A percentile compares a stretch with the other conserved stretches of the same genome.
Conservation (phyloP, 768 basidiomycete genomes). For the Clitopilus passeckerianus region DNA sequence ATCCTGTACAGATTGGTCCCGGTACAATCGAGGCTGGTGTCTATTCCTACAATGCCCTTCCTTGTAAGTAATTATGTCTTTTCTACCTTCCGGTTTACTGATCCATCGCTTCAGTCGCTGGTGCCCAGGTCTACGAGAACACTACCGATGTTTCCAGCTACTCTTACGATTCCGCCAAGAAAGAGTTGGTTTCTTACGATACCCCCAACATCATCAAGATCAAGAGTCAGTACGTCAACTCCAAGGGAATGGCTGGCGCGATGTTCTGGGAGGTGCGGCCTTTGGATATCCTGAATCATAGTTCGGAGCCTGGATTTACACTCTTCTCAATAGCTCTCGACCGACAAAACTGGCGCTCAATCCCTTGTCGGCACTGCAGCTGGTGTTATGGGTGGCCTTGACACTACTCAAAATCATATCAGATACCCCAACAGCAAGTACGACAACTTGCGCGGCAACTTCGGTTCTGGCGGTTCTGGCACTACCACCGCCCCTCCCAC, state of each 20-base stretch:
- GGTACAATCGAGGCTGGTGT: slow-evolving; percentile 67
- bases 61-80: slow-evolving; percentile 31
- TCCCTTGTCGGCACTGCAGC: slow-evolving; percentile 54
- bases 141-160: slow-evolving; percentile 68
- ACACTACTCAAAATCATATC: slow-evolving; percentile 63
- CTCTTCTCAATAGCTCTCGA: slow-evolving; percentile 37
- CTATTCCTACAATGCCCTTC: slow-evolving; percentile 75
- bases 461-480: slow-evolving; percentile 30
- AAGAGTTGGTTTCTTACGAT: slow-evolving; percentile 75
- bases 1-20: slow-evolving; percentile 50
- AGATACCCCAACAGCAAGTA: slow-evolving; percentile 63
- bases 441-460: slow-evolving; percentile 65
- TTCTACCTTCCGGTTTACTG: background rate
- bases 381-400: slow-evolving; percentile 44
- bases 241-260: slow-evolving; percentile 57
- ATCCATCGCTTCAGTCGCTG: slow-evolving; percentile 28
- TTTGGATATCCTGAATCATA: background rate
- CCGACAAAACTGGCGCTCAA: slow-evolving; percentile 52
- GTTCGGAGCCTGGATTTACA: background rate
- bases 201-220: slow-evolving; percentile 58
- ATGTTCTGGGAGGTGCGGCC: slow-evolving; percentile 67
- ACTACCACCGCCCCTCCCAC: slow-evolving; percentile 18
- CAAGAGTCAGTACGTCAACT: slow-evolving; percentile 66
- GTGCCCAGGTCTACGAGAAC: slow-evolving; percentile 63
- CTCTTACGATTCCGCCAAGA: slow-evolving; percentile 64